Evolutionary conservation across 2,329 filamentous ascomycete species (phyloP).

Genomic region (Cordyceps farinosa): DNA sequence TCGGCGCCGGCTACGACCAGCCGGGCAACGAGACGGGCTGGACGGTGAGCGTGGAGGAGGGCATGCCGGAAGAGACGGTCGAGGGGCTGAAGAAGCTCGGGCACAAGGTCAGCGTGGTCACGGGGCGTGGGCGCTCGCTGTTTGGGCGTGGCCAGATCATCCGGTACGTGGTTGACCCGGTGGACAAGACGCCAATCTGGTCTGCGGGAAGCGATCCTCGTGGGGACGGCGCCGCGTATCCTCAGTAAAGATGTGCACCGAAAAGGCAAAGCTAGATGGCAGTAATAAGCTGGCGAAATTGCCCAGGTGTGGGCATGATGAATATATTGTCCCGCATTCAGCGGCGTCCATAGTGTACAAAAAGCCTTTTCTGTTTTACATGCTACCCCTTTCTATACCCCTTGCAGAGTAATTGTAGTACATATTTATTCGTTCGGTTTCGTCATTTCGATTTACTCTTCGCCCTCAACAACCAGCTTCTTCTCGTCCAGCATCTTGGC

Average conservation of each 20-base stretch:
- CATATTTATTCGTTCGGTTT: neutral
- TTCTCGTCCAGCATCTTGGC: constrained; percentile 91
- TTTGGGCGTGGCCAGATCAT: constrained; percentile 91
- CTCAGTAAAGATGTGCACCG: constrained; percentile 24
- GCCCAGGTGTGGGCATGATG: neutral
- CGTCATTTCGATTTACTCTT: constrained; percentile 34
- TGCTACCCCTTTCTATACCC: neutral
- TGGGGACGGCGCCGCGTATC: constrained; percentile 72
- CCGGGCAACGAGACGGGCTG: constrained; percentile 54
- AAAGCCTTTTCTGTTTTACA: constrained; percentile 11
- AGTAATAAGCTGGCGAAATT: neutral
- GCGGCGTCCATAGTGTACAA: constrained; percentile 12
- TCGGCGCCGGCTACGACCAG: constrained; percentile 69
- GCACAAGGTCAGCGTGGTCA: constrained; percentile 67
- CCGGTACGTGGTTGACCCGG: constrained; percentile 64
- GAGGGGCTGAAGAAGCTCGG: constrained; percentile 66
- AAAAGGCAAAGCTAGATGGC: neutral
- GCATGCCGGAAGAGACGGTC: constrained; percentile 65
- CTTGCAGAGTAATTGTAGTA: neutral
- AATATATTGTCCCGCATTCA: neutral
- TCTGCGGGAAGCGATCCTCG: constrained; percentile 85
- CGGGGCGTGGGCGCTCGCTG: constrained; percentile 60
- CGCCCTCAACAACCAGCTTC: constrained; percentile 65
- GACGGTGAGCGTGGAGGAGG: constrained; percentile 77
- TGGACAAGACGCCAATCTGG: constrained; percentile 70